phyloP scores from a whole-genome alignment of 192 early-diverging fungal species.

The Coemansia sp. region DNA sequence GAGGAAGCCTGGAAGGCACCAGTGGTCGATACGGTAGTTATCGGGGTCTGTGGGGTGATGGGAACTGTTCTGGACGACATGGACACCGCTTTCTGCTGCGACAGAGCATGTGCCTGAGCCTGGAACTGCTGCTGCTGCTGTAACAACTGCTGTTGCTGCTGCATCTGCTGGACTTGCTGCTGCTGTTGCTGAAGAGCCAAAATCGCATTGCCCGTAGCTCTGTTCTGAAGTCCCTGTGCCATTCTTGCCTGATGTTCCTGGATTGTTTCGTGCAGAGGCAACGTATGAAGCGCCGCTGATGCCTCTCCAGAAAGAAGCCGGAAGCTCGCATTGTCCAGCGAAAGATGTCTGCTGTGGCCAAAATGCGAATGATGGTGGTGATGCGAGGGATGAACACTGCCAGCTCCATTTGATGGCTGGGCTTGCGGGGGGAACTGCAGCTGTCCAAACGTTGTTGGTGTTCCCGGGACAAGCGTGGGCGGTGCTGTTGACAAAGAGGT shows the following conservation, averaged over 20 bases:
- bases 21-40: background rate
- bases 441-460: conserved; percentile 35
- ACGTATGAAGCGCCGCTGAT: conserved; percentile 11
- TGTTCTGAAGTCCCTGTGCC: conserved; percentile 9
- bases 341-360: conserved; percentile 42
- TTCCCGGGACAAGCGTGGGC: conserved; percentile 28
- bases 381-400: conserved; percentile 1
- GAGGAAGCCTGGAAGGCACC: conserved; percentile 10
- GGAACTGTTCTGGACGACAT: conserved; percentile 23
- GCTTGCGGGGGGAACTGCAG: conserved; percentile 20
- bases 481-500: conserved; percentile 20
- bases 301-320: conserved; percentile 18
- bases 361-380: conserved; percentile 24
- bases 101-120: conserved; percentile 11
- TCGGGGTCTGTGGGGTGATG: conserved; percentile 25
- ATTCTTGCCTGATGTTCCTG: conserved; percentile 13
- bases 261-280: conserved; percentile 13
- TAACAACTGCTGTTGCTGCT: too few species aligned
- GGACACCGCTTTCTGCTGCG: conserved; percentile 12
- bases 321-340: conserved; percentile 39
- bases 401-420: background rate
- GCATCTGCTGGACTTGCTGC: conserved; percentile 12
- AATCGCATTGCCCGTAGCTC: conserved; percentile 11
- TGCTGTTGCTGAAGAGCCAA: conserved; percentile 7
- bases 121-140: conserved; percentile 27